A percentile compares a stretch with the other conserved stretches of the same genome.
These are phyloP conservation scores for Platanthera zijinensis DNA, from an alignment of 106 monocot genomes.

Conservation along the genomic window DNA sequence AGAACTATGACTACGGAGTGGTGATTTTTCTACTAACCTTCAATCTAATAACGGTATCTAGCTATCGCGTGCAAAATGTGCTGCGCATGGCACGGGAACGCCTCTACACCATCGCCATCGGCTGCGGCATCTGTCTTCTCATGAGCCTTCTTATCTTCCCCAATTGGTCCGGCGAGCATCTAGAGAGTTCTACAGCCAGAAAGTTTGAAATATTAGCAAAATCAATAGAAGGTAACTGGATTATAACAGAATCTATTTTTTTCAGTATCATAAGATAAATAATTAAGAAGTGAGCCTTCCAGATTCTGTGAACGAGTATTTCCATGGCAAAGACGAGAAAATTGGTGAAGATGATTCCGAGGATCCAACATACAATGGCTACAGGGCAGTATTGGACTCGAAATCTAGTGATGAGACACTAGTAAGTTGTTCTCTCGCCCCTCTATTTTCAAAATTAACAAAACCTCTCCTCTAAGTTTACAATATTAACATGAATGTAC, in stretches of 20 bases:
- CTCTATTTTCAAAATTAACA: no score
- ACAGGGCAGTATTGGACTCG: conserved; percentile 24
- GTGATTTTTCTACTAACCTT: conserved; percentile 79
- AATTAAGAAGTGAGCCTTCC: background rate
- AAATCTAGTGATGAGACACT: conserved; percentile 23
- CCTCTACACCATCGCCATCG: conserved; percentile 61
- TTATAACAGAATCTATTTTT: background rate
- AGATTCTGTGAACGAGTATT: conserved; percentile 21
- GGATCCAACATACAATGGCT: conserved; percentile 15
- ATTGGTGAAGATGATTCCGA: conserved; percentile 2
- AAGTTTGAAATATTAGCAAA: conserved; percentile 21
- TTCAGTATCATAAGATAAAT: background rate
- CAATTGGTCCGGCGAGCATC: conserved; percentile 78
- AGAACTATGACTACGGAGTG: conserved; percentile 74
- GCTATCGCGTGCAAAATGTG: conserved; percentile 56
- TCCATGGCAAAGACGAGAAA: conserved; percentile 9
- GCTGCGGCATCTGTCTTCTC: conserved; percentile 63
- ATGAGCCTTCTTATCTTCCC: conserved; percentile 64
- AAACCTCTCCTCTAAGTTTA: no score
- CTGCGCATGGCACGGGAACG: conserved; percentile 43
- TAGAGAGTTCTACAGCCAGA: conserved; percentile 36
- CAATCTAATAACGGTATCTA: conserved; percentile 70
- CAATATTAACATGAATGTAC: no score
- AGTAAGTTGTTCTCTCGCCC: conserved; percentile 5
- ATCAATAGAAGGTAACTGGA: conserved; percentile 25